Evolutionary conservation across 1,139 yeast genomes (phyloP).

Genomic region (Sugiyamaella japonica): DNA sequence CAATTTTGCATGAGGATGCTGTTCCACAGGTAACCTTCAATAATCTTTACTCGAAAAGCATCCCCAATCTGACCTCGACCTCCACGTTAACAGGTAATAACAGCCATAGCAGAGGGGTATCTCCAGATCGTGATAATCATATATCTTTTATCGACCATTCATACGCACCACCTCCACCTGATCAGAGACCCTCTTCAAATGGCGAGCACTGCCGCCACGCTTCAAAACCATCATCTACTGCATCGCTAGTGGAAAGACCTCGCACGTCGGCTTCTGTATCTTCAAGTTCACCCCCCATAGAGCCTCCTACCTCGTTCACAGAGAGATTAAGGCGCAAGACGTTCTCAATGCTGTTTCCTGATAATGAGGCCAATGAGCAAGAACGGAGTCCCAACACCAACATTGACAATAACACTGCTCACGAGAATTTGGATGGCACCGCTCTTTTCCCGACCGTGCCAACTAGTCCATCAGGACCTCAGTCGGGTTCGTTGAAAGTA

Average conservation of each 20-base stretch:
- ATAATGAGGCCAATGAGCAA: neutral
- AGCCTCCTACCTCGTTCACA: conserved; percentile 4
- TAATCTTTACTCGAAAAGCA: conserved; percentile 5
- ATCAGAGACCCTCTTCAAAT: neutral
- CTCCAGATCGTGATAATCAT: neutral
- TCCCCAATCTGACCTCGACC: conserved; percentile 4
- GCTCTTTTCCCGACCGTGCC: neutral
- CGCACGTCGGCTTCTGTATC: neutral
- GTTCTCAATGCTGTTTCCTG: conserved; percentile 7
- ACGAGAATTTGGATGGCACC: neutral
- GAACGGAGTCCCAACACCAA: neutral
- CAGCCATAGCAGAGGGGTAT: neutral
- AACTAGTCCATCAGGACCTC: conserved; percentile 2
- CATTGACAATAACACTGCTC: neutral
- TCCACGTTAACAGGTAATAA: neutral
- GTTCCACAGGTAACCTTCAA: conserved; percentile 5
- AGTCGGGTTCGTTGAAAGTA: neutral
- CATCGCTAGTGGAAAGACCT: neutral
- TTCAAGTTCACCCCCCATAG: neutral
- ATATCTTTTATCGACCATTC: neutral
- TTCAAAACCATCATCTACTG: neutral
- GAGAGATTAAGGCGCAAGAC: conserved; percentile 13
- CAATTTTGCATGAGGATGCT: neutral
- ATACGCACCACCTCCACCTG: too few relatives aligned
- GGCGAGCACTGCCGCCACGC: neutral